Evolutionary conservation across 495 filamentous ascomycete species (phyloP).

Genomic region (Cercophora scortea): DNA sequence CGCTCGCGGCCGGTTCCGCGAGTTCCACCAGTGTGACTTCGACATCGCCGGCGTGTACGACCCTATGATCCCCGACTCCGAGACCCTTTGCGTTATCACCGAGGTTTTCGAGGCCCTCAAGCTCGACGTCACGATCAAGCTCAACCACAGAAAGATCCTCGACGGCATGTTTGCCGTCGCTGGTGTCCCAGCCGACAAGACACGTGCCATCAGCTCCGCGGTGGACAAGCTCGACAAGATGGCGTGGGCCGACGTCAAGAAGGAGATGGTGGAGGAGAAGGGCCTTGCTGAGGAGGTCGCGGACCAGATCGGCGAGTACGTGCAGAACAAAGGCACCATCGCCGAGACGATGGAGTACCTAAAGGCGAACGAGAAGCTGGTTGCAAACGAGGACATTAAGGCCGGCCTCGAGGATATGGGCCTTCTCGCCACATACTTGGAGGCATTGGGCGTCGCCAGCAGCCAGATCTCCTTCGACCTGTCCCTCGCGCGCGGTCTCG

Average conservation of each 20-base stretch:
- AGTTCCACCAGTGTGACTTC: constrained; percentile 98
- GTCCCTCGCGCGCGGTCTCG: constrained; percentile 74
- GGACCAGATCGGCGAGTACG: constrained; percentile 80
- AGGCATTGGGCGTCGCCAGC: constrained; percentile 62
- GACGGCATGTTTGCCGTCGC: constrained; percentile 89
- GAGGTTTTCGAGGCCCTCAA: constrained; percentile 83
- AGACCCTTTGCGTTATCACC: constrained; percentile 73
- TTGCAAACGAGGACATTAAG: constrained; percentile 62
- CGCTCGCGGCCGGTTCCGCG: constrained; percentile 69
- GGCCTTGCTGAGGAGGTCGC: constrained; percentile 66
- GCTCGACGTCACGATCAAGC: constrained; percentile 70
- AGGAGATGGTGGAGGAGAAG: constrained; percentile 92
- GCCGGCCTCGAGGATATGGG: constrained; percentile 76
- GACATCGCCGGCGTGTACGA: constrained; percentile 89
- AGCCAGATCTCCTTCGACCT: constrained; percentile 75
- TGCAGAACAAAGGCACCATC: constrained; percentile 53
- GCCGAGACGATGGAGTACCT: constrained; percentile 62
- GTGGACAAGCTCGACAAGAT: constrained; percentile 96
- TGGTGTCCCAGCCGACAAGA: constrained; percentile 79
- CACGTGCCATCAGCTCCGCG: constrained; percentile 78
- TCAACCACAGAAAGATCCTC: constrained; percentile 92
- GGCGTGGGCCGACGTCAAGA: constrained; percentile 81
- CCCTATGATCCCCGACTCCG: constrained; percentile 93
- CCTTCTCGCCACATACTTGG: constrained; percentile 72
- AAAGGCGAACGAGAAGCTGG: constrained; percentile 52